Evolutionary conservation across 306 rosid species (phyloP), one percentile per base, ranked within the genome.

Genomic region (Leucaena leucocephala): DNA sequence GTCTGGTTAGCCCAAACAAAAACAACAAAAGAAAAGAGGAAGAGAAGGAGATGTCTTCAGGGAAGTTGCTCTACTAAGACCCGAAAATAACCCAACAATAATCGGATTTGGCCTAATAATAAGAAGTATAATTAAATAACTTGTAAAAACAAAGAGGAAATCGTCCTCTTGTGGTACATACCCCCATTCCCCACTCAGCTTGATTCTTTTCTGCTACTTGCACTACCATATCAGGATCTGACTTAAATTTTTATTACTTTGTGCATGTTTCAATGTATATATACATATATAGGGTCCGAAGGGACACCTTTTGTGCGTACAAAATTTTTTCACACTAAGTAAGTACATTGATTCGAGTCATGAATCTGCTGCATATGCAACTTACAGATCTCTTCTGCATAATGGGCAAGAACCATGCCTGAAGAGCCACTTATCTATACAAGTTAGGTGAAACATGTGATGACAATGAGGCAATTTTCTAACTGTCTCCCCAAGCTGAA

Each of bases 401-500:
- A 95, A 80, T 48, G 99, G 99, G 85, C 99, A 95, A 85, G 99
- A 95, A 68, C 94, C 99, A 83, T 95, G 99, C 82, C 93, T 90
- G 44, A 91, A 83, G 68, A 95, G 98, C 99, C 99, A 95, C 86
- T 87, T 88, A 74, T 95, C 99, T 87, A 93, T 95, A 92, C 99
- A 95, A 62, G 99, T 96, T 57, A 93, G 85, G 85, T 95, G 99
- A 86, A 95, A 95, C 91, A 90, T 82, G 89, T 95, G 99, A 89
- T 93, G 91, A 82, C 99, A 95, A 67, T 95, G 97, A 62, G 99
- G 99, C 82, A 95, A 86, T 71, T 90, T 93, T 89, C 99, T 93
- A n/a, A 89, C 96, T 8, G 94, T 91, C 87, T 95, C 99, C 77
- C 96, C 99, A 39, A 91, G 87, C 85, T 90, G 96, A 82, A 93